Evolutionary conservation across 306 rosid species (phyloP), one percentile per base, ranked within the genome.

Genomic region (Mucuna pruriens): DNA sequence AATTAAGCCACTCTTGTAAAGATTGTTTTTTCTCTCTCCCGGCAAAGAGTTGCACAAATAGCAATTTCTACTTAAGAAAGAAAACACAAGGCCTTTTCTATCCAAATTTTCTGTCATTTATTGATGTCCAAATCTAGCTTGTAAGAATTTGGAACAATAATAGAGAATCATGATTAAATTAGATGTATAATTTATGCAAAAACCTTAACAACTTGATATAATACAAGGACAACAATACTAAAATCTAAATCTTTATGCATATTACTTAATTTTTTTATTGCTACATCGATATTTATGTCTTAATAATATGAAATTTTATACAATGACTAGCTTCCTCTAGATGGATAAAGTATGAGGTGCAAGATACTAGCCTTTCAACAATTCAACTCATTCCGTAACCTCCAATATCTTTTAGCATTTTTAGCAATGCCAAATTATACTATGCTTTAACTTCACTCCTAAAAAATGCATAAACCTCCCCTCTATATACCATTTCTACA

Each of bases 291-390:
- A n/a, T n/a, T n/a, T n/a, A 55, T 65, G 71, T 55, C 85, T 45
- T 42, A 49, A 13, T 38, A 38, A 33, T 25, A 63, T 40, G 19
- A 33, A 49, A 1, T 9, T 63, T 44, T 45, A n/a, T 6, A 64
- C 17, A 4, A 2, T 0, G 20, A 55, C 6, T 44, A 65, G 61
- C 65, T 76, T 58, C 39, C 82, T 29, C 62, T 26, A 29, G n/a
- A 61, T 72, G 69, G 48, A 40, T 0, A 55, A 2, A 38, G 63
- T 38, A 71, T 2, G 57, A 26, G 85, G 89, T 82, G 81, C 71
- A 74, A 84, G 95, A n/a, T n/a, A n/a, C n/a, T n/a, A n/a, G 89
- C 87, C 92, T 86, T 55, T 29, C 31, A 90, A 90, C 91, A 88
- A 90, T 76, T 82, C 90, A 91, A 90, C 91, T 87, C 74, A 84